Percentiles rank a stretch among this genome's conserved stretches.
These are phyloP conservation scores for Skeletonema potamos DNA, from an alignment of 108 stramenopile species.

Conservation along the genomic window DNA sequence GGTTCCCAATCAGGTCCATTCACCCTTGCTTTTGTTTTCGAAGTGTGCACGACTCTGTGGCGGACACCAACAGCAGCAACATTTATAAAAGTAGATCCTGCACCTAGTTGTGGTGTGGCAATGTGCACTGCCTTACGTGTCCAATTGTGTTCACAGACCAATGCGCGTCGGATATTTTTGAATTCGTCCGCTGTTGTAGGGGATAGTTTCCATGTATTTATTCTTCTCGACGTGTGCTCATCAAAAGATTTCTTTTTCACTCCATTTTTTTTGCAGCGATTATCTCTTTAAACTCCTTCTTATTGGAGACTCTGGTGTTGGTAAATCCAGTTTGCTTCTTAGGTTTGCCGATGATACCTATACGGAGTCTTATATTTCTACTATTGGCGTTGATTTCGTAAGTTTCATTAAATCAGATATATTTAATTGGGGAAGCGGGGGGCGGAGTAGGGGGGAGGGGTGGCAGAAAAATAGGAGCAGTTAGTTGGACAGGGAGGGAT, in stretches of 20 bases:
- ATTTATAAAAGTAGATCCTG: too few species aligned
- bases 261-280: constrained; percentile 57
- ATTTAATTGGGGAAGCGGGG: neutral
- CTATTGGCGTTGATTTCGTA: constrained; percentile 99
- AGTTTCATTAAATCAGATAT: constrained; percentile 41
- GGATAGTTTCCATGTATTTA: neutral
- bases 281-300: constrained; percentile 94
- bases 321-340: constrained; percentile 91
- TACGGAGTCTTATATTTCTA: constrained; percentile 98
- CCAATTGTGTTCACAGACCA: neutral
- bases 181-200: neutral
- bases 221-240: neutral
- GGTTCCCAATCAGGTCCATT: too few species aligned
- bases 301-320: constrained; percentile 95
- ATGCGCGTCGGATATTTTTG: neutral
- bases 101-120: too few species aligned
- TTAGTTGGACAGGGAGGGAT: neutral
- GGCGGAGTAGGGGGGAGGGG: neutral
- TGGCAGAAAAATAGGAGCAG: neutral
- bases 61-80: too few species aligned
- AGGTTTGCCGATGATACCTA: constrained; percentile 98
- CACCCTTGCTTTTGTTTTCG: too few species aligned
- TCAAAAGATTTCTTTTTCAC: neutral
- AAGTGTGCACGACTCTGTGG: too few species aligned
- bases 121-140: neutral